Percentiles rank a stretch among this genome's conserved stretches.
phyloP scores from a whole-genome alignment of 1,284 basidiomycete genomes.

The Apiotrichum mycotoxinovorans region DNA sequence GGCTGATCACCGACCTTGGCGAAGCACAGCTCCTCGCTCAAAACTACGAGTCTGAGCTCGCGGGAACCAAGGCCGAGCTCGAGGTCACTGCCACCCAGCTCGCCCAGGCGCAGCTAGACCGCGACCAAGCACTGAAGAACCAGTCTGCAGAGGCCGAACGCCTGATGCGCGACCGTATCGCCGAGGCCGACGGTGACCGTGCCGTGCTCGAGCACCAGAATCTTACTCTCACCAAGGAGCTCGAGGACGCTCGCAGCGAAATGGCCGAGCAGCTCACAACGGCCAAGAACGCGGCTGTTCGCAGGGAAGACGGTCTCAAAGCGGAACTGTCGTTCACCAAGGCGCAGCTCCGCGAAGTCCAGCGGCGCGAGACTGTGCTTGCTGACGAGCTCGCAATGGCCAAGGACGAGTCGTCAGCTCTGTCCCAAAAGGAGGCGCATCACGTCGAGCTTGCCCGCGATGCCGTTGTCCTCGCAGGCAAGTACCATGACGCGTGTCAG shows the following conservation, averaged over 20 bases:
- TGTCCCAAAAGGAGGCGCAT: constrained; percentile 33
- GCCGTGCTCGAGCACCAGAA: constrained; percentile 84
- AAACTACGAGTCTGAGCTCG: constrained; percentile 68
- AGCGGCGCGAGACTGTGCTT: constrained; percentile 40
- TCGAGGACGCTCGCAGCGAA: constrained; percentile 41
- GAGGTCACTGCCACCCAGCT: constrained; percentile 57
- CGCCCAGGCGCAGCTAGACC: constrained; percentile 63
- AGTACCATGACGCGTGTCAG: constrained; percentile 44
- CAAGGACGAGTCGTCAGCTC: constrained; percentile 33
- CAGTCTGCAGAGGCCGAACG: constrained; percentile 79
- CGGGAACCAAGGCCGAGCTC: constrained; percentile 43
- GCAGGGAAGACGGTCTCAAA: constrained; percentile 48
- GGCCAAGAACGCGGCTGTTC: constrained; percentile 39
- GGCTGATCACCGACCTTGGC: constrained; percentile 65
- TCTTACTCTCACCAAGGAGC: constrained; percentile 61
- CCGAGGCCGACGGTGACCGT: constrained; percentile 84
- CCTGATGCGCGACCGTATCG: constrained; percentile 77
- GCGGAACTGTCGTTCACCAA: constrained; percentile 48
- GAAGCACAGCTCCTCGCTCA: constrained; percentile 68
- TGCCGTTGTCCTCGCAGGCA: constrained; percentile 39
- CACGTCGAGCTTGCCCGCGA: constrained; percentile 38
- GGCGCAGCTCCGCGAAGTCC: constrained; percentile 45
- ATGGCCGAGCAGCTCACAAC: constrained; percentile 43
- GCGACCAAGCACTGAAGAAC: constrained; percentile 66
- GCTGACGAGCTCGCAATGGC: constrained; percentile 45